Percentiles rank a stretch among this genome's conserved stretches.
Conservation (phyloP, 345 rosid species). For the Salix koriyanagi region DNA sequence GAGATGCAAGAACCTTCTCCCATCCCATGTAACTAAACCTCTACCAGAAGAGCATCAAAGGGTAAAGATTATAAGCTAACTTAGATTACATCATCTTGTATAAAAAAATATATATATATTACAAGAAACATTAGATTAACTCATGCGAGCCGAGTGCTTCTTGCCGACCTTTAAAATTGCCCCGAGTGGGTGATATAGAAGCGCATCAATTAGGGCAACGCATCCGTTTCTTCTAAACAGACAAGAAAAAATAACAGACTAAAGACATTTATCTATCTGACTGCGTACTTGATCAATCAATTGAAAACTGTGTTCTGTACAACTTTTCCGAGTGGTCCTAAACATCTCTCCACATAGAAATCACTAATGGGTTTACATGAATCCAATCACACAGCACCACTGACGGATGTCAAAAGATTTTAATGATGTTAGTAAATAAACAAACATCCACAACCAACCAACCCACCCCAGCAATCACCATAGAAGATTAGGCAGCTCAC, state of each 20-base stretch:
- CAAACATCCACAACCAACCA: conserved; percentile 13
- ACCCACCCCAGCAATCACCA: conserved; percentile 4
- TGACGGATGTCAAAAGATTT: conserved; percentile 5
- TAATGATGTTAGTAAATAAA: conserved; percentile 10
- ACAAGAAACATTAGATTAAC: not conserved
- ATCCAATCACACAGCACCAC: conserved; percentile 18
- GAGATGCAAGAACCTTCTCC: not conserved
- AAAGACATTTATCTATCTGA: not conserved
- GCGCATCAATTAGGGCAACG: not conserved
- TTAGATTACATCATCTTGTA: not conserved
- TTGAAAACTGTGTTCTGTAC: conserved; percentile 18
- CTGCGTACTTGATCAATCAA: not conserved
- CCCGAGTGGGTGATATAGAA: not conserved
- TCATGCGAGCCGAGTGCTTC: not conserved
- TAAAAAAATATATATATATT: too few species aligned
- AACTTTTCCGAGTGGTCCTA: conserved; percentile 10
- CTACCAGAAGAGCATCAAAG: not conserved
- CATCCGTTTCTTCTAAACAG: not conserved
- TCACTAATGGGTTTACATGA: conserved; percentile 19
- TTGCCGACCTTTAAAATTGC: not conserved
- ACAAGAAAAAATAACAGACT: not conserved
- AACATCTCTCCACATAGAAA: not conserved
- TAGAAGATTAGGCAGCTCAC: conserved; percentile 10
- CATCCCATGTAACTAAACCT: not conserved
- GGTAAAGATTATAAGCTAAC: not conserved